These are phyloP conservation scores for Backusella westeae DNA, from an alignment of 192 early-diverging fungal species.

Conservation along the genomic window DNA sequence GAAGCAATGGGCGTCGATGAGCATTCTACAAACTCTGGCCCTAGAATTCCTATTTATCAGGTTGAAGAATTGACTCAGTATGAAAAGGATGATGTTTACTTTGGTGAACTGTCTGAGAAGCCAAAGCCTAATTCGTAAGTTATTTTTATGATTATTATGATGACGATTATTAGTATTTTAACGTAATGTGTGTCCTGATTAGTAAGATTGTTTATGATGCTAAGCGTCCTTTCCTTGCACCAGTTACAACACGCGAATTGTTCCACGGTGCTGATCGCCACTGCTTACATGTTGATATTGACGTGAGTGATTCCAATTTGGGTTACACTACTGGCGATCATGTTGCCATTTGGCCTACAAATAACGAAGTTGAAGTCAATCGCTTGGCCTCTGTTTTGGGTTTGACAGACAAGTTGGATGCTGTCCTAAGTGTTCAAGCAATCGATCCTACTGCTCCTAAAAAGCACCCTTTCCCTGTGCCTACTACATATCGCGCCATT, in stretches of 20 bases:
- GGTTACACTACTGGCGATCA: conserved; percentile 94
- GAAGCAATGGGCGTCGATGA: conserved; percentile 71
- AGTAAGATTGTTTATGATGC: conserved; percentile 69
- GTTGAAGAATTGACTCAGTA: conserved; percentile 40
- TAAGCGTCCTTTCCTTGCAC: conserved; percentile 83
- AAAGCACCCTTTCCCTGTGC: conserved; percentile 84
- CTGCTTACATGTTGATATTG: conserved; percentile 92
- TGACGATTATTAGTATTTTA: neutral
- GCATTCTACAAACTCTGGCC: conserved; percentile 14
- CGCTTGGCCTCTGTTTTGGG: conserved; percentile 61
- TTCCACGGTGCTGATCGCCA: conserved; percentile 73
- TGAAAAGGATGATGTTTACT: conserved; percentile 41
- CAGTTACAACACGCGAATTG: conserved; percentile 65
- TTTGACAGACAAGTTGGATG: conserved; percentile 67
- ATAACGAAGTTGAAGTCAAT: conserved; percentile 74
- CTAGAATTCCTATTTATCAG: conserved; percentile 45
- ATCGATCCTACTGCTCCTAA: conserved; percentile 78
- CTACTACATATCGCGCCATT: conserved; percentile 81
- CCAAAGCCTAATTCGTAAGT: conserved; percentile 15
- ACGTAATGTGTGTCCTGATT: neutral
- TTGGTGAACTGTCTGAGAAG: conserved; percentile 49
- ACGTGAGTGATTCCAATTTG: conserved; percentile 79
- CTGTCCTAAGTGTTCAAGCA: conserved; percentile 64
- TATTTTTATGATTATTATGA: neutral
- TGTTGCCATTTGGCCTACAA: conserved; percentile 88